Evolutionary conservation across 176 grass and related monocot genomes (phyloP).

Genomic region (Dendrocalamus sinicus): DNA sequence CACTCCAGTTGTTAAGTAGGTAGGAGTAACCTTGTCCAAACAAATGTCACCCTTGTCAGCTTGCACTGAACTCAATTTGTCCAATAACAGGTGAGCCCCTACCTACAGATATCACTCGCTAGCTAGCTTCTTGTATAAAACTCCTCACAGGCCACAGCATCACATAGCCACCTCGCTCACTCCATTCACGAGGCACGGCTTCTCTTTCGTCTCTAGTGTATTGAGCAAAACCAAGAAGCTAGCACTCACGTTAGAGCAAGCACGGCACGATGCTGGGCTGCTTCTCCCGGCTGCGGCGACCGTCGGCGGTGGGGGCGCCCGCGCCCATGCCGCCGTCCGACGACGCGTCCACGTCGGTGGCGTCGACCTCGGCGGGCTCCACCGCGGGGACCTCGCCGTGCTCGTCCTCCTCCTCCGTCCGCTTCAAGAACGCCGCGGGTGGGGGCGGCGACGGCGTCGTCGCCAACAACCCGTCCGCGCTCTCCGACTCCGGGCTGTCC

Average conservation of each 20-base stretch:
- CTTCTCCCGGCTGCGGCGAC: constrained; percentile 74
- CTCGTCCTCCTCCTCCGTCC: constrained; percentile 55
- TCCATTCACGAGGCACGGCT: constrained; percentile 31
- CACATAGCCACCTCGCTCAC: constrained; percentile 13
- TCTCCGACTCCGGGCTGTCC: constrained; percentile 57
- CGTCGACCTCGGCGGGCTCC: constrained; percentile 42
- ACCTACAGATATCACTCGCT: constrained; percentile 6
- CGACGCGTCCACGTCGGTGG: constrained; percentile 44
- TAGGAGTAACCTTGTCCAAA: constrained; percentile 25
- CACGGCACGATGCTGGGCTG: constrained; percentile 66
- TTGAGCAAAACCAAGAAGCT: neutral
- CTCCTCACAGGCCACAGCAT: constrained; percentile 28
- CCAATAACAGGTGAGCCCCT: constrained; percentile 44
- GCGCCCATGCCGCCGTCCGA: constrained; percentile 33
- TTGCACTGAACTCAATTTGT: constrained; percentile 36
- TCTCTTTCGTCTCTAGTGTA: neutral
- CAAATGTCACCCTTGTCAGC: constrained; percentile 36
- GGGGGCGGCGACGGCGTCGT: constrained; percentile 22
- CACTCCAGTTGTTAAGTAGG: constrained; percentile 32
- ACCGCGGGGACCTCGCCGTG: constrained; percentile 42
- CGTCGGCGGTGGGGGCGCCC: constrained; percentile 37
- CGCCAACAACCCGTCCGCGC: constrained; percentile 38
- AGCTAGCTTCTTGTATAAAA: constrained; percentile 20
- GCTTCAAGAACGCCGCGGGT: constrained; percentile 50
- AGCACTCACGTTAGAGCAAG: neutral